Conservation (phyloP, 805 yeast species). For the Cyberlindnera subsufficiens region DNA sequence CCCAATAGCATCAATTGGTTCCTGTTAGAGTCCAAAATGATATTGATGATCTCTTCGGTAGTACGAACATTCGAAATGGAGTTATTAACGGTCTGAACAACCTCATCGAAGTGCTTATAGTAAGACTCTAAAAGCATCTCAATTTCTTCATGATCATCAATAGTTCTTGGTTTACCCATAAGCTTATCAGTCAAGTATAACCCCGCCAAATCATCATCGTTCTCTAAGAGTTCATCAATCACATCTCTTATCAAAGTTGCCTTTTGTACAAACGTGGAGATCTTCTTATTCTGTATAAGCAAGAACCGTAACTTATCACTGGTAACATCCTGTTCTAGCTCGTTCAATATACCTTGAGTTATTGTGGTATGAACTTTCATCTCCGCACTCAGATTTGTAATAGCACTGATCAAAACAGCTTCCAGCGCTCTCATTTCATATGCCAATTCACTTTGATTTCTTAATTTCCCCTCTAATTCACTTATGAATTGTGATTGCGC, state of each 20-base stretch:
- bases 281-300: conserved; percentile 77
- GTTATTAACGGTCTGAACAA: conserved; percentile 83
- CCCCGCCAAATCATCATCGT: conserved; percentile 81
- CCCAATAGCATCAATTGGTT: conserved; percentile 89
- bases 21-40: conserved; percentile 88
- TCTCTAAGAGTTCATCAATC: conserved; percentile 78
- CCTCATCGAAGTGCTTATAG: conserved; percentile 86
- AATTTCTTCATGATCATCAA: conserved; percentile 75
- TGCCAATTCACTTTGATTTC: conserved; percentile 45
- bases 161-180: conserved; percentile 38
- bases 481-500: conserved; percentile 73
- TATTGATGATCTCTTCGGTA: conserved; percentile 92
- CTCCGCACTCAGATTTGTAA: conserved; percentile 75
- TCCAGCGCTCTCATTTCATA: conserved; percentile 92
- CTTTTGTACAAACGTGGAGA: conserved; percentile 79
- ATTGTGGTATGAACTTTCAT: conserved; percentile 79
- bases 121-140: conserved; percentile 89
- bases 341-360: conserved; percentile 64
- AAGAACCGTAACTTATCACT: conserved; percentile 71
- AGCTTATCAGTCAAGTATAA: conserved; percentile 67
- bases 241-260: conserved; percentile 76
- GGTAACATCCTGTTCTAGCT: conserved; percentile 78
- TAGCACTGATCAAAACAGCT: conserved; percentile 74
- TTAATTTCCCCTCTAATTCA: conserved; percentile 66
- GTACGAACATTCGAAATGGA: conserved; percentile 78